A percentile compares a stretch with the other conserved stretches of the same genome.
Evolutionary conservation across 164 flowering plant genomes (phyloP).

Genomic region (Dillenia turbinata): DNA sequence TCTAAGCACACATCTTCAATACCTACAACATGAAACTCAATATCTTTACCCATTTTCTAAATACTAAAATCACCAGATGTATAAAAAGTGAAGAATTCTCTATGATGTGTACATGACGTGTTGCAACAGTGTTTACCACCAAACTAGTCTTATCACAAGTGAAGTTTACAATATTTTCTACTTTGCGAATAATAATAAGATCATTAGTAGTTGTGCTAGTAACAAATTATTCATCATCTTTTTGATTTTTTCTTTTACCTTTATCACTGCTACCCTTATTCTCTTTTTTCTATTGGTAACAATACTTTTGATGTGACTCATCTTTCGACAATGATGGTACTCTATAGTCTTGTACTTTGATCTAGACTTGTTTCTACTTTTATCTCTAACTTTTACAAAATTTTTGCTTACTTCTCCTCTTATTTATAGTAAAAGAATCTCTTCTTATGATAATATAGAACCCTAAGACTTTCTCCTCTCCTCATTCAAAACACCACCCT

Average conservation of each 20-base stretch:
- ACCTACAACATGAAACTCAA: conserved; percentile 6
- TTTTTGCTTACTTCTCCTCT: neutral
- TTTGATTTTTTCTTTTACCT: neutral
- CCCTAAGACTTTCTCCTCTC: no score
- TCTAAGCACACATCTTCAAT: no score
- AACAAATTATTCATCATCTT: neutral
- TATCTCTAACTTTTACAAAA: neutral
- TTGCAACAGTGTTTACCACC: conserved; percentile 9
- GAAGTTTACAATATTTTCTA: neutral
- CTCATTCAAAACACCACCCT: no score
- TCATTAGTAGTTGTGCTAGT: neutral
- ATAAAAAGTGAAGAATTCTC: conserved; percentile 12
- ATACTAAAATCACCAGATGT: conserved; percentile 6
- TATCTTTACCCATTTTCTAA: conserved; percentile 19
- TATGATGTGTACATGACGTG: conserved; percentile 2
- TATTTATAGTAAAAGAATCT: no score
- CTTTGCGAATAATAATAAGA: neutral
- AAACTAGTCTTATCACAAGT: neutral
- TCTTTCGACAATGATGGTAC: neutral
- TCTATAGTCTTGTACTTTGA: neutral
- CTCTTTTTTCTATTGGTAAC: neutral
- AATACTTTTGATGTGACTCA: conserved; percentile 1
- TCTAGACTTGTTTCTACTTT: neutral
- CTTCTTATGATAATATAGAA: no score
- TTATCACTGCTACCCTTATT: neutral